These are phyloP conservation scores for Boechera divaricarpa DNA, from an alignment of 345 rosid genomes.

Conservation along the genomic window DNA sequence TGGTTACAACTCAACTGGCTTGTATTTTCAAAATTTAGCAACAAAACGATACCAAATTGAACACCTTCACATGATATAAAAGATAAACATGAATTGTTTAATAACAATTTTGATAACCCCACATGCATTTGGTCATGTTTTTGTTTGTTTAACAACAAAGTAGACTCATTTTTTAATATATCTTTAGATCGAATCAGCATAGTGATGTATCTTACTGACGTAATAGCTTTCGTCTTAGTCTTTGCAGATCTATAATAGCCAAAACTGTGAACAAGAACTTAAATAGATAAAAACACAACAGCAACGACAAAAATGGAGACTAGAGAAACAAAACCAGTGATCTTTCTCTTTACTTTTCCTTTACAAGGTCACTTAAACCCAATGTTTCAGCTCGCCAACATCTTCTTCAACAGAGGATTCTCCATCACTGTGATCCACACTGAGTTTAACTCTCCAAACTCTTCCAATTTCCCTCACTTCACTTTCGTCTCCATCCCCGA, in stretches of 20 bases:
- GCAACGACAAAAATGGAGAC: conserved; percentile 28
- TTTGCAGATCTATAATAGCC: conserved; percentile 9
- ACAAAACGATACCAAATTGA: neutral
- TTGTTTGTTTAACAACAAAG: conserved; percentile 1
- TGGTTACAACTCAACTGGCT: neutral
- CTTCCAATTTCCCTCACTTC: conserved; percentile 58
- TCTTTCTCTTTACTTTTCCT: conserved; percentile 60
- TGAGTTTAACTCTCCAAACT: conserved; percentile 54
- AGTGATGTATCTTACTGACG: conserved; percentile 19
- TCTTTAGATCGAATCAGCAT: neutral
- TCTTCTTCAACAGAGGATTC: conserved; percentile 56
- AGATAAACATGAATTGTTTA: conserved; percentile 3
- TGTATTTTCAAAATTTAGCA: neutral
- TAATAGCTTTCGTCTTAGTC: neutral
- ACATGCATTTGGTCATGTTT: conserved; percentile 31
- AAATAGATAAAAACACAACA: conserved; percentile 16
- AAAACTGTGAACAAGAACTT: neutral
- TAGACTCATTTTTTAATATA: neutral
- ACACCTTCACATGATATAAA: conserved; percentile 7
- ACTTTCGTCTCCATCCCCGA: conserved; percentile 58
- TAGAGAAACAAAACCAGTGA: conserved; percentile 44
- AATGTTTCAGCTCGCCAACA: conserved; percentile 64
- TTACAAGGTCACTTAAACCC: conserved; percentile 72
- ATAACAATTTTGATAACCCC: conserved; percentile 15
- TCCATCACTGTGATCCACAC: conserved; percentile 62